Evolutionary conservation across 2,329 filamentous ascomycete genomes (phyloP), one percentile per base, ranked within the genome.

Genomic region (Hypoxylon sp.): DNA sequence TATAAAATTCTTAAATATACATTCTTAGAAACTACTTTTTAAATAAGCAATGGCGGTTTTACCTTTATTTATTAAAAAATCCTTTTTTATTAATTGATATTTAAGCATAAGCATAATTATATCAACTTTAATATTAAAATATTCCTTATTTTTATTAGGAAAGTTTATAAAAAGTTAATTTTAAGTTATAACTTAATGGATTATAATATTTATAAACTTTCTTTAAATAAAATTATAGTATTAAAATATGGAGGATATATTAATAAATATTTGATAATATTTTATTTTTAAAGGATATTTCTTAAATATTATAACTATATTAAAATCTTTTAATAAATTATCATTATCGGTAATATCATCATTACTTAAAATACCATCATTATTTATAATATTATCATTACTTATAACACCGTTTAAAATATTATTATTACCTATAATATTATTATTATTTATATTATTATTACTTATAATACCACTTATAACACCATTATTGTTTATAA

Each of bases 251-350:
- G 6, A 44, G 6, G 6, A 44, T 44, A 17, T 44, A 14, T 44
- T 17, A 17, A 17, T 44, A 6, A 2, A 14, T 14, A 44, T 44
- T 44, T 44, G 6, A 14, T 44, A 44, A 14, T 44, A 1, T 44
- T 44, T 44, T 44, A 44, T 17, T 44, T 44, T 44, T 44, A 44
- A 44, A 44, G 3, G n/a, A 44, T 44, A 44, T 44, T 44, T 44
- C 2, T 44, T 14, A 14, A 14, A 44, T 14, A 20, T 20, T 20
- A 20, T 20, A 20, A 20, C 2, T 20, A 20, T 20, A 20, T 20
- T 20, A 20, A 20, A 44, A 44, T 44, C 5, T 44, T 44, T 35
- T 35, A 35, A 35, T 35, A 35, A 35, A 13, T 35, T 35, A 35
- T 35, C 13, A 7, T 35, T 35, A 8, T 35, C 33, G 33, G 6